Base-by-base conservation (phyloP, 768 basidiomycete species). In the Russula brevipes region DNA sequence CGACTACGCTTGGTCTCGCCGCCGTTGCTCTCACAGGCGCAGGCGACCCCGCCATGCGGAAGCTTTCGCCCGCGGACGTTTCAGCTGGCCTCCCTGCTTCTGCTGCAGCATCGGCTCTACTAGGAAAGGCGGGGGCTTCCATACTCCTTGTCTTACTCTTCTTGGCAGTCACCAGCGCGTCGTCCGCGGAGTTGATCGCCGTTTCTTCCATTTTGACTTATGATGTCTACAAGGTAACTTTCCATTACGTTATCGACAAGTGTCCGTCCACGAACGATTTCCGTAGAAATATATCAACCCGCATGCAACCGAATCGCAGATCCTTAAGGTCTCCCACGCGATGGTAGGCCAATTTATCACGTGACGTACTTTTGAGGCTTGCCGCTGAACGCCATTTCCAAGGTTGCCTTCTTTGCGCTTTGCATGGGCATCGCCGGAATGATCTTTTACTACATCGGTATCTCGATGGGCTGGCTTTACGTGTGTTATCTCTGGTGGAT, bases 381-480 rank as follows among this genome's bases (percentile, higher is more conserved):
- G 24, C 24, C 24, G 24, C 33, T 59, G 12, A 59, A 65, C 33
- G 6, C 2, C 17, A 47, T 7, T 39, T 42, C 33, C 2, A 60
- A 88, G 85, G 86, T 92, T 38, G 82, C 77, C 0, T 72, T 82
- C 33, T 91, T 88, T 69, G 89, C 88, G 0, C 68, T 93, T 45
- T 78, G 89, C 41, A 93, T 92, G 82, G 92, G 85, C 24, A 68
- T 93, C n/a, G 86, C 88, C 0, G 92, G 92, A 0, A 73, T 89
- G 36, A 87, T 92, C 56, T 96, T 96, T 79, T 91, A 78, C 75
- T 94, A 89, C 72, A 92, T 94, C 66, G 93, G 93, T 7, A 86
- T 95, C 33, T 91, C 88, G 31, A 88, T 95, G 88, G 93, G 93
- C 24, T 95, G 92, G 91, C 85, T 95, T 59, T 94, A 94, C 68